Conservation (phyloP, 805 yeast species). For the Brettanomyces anomalus region DNA sequence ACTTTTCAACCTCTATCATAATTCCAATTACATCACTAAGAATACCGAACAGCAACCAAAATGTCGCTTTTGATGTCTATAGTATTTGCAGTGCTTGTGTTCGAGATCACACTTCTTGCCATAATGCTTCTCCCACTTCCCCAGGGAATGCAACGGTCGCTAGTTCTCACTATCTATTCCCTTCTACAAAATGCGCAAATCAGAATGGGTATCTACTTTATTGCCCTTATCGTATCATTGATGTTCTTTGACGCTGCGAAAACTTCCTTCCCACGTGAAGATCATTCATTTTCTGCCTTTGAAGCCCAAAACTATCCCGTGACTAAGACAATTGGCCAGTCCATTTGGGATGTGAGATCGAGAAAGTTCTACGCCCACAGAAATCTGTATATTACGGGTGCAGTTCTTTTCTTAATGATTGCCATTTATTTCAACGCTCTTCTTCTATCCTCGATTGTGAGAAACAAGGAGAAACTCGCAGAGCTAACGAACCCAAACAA, state of each 20-base stretch:
- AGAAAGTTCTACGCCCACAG: slow-evolving; percentile 49
- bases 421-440: slow-evolving; percentile 36
- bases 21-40: too few species aligned
- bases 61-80: slow-evolving; percentile 26
- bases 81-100: slow-evolving; percentile 32
- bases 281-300: slow-evolving; percentile 5
- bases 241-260: slow-evolving; percentile 40
- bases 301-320: neutral
- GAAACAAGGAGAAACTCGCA: slow-evolving; percentile 20
- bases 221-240: slow-evolving; percentile 29
- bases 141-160: slow-evolving; percentile 28
- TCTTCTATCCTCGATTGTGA: slow-evolving; percentile 36
- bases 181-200: slow-evolving; percentile 28
- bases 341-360: slow-evolving; percentile 29
- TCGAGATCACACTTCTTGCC: slow-evolving; percentile 36
- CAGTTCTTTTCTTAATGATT: slow-evolving; percentile 37
- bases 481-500: slow-evolving; percentile 14
- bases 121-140: slow-evolving; percentile 44
- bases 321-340: slow-evolving; percentile 2
- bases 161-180: slow-evolving; percentile 26
- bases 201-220: slow-evolving; percentile 33
- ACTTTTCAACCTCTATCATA: too few species aligned
- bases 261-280: slow-evolving; percentile 15
- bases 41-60: neutral
- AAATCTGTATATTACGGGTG: slow-evolving; percentile 47